Evolutionary conservation across 1,284 basidiomycete genomes (phyloP), one percentile per base, ranked within the genome.

Genomic region (Ceratobasidium sp.): DNA sequence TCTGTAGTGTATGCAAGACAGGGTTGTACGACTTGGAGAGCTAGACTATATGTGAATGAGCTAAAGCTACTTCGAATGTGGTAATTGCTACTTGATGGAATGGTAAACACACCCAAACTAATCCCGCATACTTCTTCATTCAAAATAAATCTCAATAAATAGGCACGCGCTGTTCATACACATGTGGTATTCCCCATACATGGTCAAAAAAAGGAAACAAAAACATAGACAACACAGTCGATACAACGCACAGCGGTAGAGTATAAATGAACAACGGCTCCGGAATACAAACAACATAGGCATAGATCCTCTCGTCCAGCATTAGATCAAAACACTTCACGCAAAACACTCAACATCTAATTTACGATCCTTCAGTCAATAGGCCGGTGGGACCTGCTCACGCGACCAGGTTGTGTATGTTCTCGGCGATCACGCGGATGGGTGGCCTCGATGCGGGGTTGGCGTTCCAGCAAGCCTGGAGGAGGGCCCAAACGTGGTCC

Each of bases 381-480:
- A 11, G 11, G 23, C 23, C n/a, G 1, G n/a, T 11, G 11, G 16
- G 16, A 28, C 21, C 14, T 8, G 50, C 5, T 54, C 35, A 63
- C 11, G 44, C 13, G 28, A 49, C 26, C 28, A 70, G 30, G 6
- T n/a, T 32, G 9, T 32, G 35, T n/a, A 70, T 21, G n/a, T 43
- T 57, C 30, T 70, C 67, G 14, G 26, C 44, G 2, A 70, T 41
- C 9, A 44, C 38, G 16, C 54, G 43, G 18, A 70, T 70, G n/a
- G 43, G 28, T 1, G 67, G 67, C 9, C 67, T 8, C 16, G 44
- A 18, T 2, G n/a, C 55, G 0, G 67, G 67, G 41, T 59, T 59
- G 21, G n/a, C 30, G 55, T 59, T 70, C 67, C 67, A 70, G 55
- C 67, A 70, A 2, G 67, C 67, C 21, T 70, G 54, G n/a, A 70